Evolutionary conservation across 495 filamentous ascomycete species (phyloP).

Genomic region (Zalerion maritima): DNA sequence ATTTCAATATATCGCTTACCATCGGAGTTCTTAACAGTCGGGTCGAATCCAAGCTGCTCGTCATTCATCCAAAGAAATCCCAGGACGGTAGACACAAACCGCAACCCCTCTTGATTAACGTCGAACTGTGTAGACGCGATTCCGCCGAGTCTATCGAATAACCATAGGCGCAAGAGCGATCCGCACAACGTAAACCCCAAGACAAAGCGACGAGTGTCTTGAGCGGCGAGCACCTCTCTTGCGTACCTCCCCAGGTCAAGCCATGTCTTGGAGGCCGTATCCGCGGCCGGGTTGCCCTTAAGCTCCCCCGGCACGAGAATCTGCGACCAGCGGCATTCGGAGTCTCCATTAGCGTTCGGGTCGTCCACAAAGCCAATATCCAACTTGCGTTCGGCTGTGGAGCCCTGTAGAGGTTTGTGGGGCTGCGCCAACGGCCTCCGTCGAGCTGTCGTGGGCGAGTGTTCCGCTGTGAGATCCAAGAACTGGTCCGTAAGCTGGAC

Average conservation of each 20-base stretch:
- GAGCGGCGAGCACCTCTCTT: conserved; percentile 18
- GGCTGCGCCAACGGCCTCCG: conserved; percentile 12
- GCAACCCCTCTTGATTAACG: conserved; percentile 20
- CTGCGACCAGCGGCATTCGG: conserved; percentile 15
- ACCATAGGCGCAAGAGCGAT: conserved; percentile 5
- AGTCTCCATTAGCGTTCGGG: conserved; percentile 5
- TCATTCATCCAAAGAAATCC: conserved; percentile 22
- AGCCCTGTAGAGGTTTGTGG: conserved; percentile 10
- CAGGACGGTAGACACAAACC: conserved; percentile 20
- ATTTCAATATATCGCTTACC: conserved; percentile 21
- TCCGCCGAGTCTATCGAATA: conserved; percentile 23
- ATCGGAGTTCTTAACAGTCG: conserved; percentile 16
- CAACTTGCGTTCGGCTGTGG: conserved; percentile 15
- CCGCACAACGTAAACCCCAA: conserved; percentile 22
- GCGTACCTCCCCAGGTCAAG: conserved; percentile 18
- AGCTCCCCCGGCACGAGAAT: conserved; percentile 23
- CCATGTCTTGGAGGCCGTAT: conserved; percentile 13
- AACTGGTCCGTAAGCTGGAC: background rate
- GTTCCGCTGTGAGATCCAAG: background rate
- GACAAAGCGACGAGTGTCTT: conserved; percentile 22
- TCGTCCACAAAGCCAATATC: conserved; percentile 19
- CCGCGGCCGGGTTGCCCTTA: conserved; percentile 18
- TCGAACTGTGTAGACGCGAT: conserved; percentile 22
- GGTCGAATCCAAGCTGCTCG: conserved; percentile 24
- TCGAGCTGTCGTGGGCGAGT: too few relatives aligned